Evolutionary conservation across 1,139 yeast genomes (phyloP), one percentile per base, ranked within the genome.

Genomic region (Yamadazyma aaseri): DNA sequence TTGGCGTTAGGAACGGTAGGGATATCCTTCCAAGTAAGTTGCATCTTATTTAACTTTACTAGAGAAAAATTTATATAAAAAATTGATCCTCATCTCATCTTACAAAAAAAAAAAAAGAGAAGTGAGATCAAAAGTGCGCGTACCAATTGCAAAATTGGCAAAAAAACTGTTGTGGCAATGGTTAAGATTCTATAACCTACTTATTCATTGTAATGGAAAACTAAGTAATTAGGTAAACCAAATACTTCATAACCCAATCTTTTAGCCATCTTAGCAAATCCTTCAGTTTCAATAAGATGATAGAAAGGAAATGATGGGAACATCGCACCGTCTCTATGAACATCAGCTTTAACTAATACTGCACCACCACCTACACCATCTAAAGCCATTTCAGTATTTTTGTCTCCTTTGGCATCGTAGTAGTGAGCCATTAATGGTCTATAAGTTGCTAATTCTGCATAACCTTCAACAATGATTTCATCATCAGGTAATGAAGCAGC

Each of bases 301-400:
- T 92, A 90, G 69, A 92, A 92, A 41, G 98, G 94, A 77, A 92
- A 92, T 26, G 95, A 86, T 13, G 98, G 98, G 76, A 92, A 92
- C 97, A 90, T 90, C 38, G 97, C 97, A 34, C 98, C 98, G 58
- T 92, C 98, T 57, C 98, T 76, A 63, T 92, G 98, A 38, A 92
- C 98, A 48, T 89, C 97, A 7, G 97, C 96, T 58, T 90, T 87
- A 22, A 92, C 98, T 62, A 92, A 60, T 23, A 95, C 81, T 28
- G 97, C 95, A 20, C 97, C 96, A 41, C 92, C 97, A 36, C 98
- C 98, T 39, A 92, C 97, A 57, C 98, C 98, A 58, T 92, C 98
- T 41, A 92, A 71, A 24, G 79, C 76, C 84, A 90, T 82, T 54
- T 79, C 84, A 4, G 80, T 73, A 41, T 71, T 66, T 10, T 53